phyloP scores from a whole-genome alignment of 2,329 filamentous ascomycete genomes.

The Beauveria varroae region DNA sequence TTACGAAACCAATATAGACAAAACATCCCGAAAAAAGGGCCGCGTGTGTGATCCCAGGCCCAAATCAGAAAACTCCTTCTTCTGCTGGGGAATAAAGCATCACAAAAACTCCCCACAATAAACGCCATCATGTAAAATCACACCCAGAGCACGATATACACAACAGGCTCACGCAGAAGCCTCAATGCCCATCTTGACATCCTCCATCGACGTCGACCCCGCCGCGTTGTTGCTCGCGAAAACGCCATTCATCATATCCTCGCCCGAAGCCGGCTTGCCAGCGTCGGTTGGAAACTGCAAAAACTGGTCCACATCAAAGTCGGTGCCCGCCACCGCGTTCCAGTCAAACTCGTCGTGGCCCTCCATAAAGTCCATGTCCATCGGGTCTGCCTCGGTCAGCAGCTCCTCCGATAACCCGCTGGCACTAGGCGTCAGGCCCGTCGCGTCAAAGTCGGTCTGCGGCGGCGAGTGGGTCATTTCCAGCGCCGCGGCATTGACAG shows the following conservation, averaged over 20 bases:
- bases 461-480: constrained; percentile 35
- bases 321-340: constrained; percentile 43
- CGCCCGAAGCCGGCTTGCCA: constrained; percentile 31
- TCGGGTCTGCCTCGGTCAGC: constrained; percentile 25
- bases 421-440: constrained; percentile 37
- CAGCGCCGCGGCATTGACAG: constrained; percentile 29
- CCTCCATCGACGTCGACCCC: not conserved
- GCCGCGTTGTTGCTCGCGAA: constrained; percentile 16
- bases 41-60: not conserved
- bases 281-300: constrained; percentile 49
- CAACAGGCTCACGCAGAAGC: not conserved
- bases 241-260: constrained; percentile 26
- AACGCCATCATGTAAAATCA: not conserved
- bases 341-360: constrained; percentile 46
- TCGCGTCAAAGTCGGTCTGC: constrained; percentile 34
- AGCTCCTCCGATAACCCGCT: constrained; percentile 36
- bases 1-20: not conserved
- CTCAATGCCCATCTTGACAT: constrained; percentile 10
- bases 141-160: too few species aligned
- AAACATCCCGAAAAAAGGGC: not conserved
- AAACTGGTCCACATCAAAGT: constrained; percentile 53
- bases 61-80: not conserved
- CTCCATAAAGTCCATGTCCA: constrained; percentile 40
- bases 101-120: not conserved
- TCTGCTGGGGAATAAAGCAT: not conserved